Evolutionary conservation across 208 protist genomes (phyloP).

Genomic region (Strigomonas galati): DNA sequence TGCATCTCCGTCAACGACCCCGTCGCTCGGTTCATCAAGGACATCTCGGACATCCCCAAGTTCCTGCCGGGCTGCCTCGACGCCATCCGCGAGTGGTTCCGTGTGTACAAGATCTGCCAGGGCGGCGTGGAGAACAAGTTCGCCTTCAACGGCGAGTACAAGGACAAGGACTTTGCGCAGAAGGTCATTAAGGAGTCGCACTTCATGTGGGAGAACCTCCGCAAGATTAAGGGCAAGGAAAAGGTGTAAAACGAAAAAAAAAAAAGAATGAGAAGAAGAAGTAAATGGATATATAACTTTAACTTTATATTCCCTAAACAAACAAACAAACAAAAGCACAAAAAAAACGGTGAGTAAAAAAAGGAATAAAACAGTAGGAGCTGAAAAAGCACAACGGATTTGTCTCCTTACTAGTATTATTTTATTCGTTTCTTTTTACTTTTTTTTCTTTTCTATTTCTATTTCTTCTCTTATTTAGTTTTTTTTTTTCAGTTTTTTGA

Average conservation of each 20-base stretch:
- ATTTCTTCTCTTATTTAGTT: constrained; percentile 20
- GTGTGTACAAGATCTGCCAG: constrained; percentile 92
- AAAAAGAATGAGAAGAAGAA: constrained; percentile 10
- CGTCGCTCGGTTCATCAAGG: constrained; percentile 84
- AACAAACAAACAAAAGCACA: not conserved
- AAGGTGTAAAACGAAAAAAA: constrained; percentile 42
- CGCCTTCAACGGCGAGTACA: constrained; percentile 87
- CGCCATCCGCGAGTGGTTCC: constrained; percentile 87
- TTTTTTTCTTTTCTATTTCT: too few species aligned
- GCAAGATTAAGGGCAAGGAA: constrained; percentile 81
- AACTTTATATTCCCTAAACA: constrained; percentile 1
- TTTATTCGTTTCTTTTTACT: too few species aligned
- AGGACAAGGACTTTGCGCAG: constrained; percentile 82
- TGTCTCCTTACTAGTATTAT: not conserved
- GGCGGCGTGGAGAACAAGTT: constrained; percentile 92
- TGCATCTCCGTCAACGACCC: constrained; percentile 90
- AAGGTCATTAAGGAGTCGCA: constrained; percentile 89
- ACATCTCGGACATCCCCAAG: constrained; percentile 88
- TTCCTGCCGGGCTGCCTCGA: constrained; percentile 88
- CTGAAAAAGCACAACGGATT: not conserved
- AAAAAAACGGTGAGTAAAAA: constrained; percentile 3
- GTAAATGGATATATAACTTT: constrained; percentile 1
- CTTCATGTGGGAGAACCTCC: constrained; percentile 91
- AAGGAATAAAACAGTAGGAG: not conserved
- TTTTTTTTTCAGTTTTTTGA: constrained; percentile 11